Evolutionary conservation across 2,329 filamentous ascomycete genomes (phyloP).

Genomic region (Trichophyton simii): DNA sequence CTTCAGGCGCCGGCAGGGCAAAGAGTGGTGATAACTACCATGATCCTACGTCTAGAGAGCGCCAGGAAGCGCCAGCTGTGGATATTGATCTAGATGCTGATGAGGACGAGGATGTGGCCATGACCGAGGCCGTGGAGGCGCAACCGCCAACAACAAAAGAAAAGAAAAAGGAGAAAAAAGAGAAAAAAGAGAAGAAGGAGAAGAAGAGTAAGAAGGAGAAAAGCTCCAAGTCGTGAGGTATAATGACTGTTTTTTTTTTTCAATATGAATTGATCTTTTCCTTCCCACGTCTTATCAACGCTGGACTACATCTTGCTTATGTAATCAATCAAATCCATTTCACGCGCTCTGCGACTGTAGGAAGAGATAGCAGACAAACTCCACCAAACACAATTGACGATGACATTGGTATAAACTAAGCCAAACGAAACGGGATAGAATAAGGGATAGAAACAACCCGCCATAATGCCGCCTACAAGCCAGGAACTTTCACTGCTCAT

Average conservation of each 20-base stretch:
- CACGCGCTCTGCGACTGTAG: not conserved
- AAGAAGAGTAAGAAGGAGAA: conserved; percentile 5
- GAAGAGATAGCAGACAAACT: not conserved
- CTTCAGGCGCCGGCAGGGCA: not conserved
- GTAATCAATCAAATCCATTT: not conserved
- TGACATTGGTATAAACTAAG: not conserved
- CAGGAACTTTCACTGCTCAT: conserved; percentile 37
- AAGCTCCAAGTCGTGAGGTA: not conserved
- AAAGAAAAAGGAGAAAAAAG: conserved; percentile 1
- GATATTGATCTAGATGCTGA: not conserved
- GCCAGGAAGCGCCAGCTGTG: conserved; percentile 21
- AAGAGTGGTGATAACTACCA: not conserved
- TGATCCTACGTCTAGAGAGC: not conserved
- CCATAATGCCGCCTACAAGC: conserved; percentile 30
- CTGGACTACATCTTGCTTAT: not conserved
- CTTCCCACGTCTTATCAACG: not conserved
- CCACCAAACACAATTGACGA: not conserved
- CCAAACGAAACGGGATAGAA: not conserved
- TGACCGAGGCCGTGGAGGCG: not conserved
- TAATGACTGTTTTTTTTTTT: not conserved
- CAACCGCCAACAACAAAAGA: not conserved
- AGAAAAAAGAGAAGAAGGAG: conserved; percentile 5
- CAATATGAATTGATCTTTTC: not conserved
- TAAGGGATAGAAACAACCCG: not conserved
- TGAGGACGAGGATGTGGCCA: not conserved